phyloP scores from a whole-genome alignment of 1,139 yeast species.

The Magnusiomyces ingens region DNA sequence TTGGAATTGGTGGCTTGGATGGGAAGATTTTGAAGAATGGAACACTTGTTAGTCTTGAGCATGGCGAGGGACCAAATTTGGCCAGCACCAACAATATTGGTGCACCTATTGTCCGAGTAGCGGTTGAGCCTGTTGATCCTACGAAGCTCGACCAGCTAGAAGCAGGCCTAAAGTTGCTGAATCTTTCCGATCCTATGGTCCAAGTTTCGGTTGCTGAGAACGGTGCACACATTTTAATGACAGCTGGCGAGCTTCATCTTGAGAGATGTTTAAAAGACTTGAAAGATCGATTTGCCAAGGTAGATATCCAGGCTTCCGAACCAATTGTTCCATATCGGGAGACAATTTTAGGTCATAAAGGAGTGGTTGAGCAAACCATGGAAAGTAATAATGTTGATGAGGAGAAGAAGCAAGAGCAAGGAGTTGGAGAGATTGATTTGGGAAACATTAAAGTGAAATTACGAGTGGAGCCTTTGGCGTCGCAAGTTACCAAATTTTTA shows the following conservation, averaged over 20 bases:
- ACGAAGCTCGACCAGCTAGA: conserved; percentile 69
- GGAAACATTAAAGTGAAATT: conserved; percentile 42
- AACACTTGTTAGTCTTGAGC: conserved; percentile 50
- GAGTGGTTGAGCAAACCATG: not conserved
- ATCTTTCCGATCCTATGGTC: conserved; percentile 90
- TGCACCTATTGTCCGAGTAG: conserved; percentile 88
- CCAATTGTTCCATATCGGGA: conserved; percentile 96
- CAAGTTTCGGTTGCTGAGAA: conserved; percentile 78
- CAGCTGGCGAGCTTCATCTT: conserved; percentile 93
- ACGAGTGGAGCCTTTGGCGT: conserved; percentile 54
- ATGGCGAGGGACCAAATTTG: conserved; percentile 53
- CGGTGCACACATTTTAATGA: conserved; percentile 86
- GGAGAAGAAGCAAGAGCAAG: conserved; percentile 26
- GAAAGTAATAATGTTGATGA: not conserved
- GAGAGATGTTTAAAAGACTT: conserved; percentile 88
- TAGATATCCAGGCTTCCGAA: conserved; percentile 78
- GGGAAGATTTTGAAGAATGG: conserved; percentile 80
- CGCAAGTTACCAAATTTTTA: conserved; percentile 45
- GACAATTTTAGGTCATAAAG: conserved; percentile 47
- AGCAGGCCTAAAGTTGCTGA: conserved; percentile 67
- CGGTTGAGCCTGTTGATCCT: conserved; percentile 88
- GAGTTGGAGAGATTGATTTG: conserved; percentile 38
- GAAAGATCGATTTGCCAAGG: conserved; percentile 85
- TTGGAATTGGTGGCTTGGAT: conserved; percentile 89
- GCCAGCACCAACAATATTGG: conserved; percentile 61